A percentile compares a stretch with the other conserved stretches of the same genome.
Evolutionary conservation across 179 eudicot genomes (phyloP).

Genomic region (Silene vulgaris): DNA sequence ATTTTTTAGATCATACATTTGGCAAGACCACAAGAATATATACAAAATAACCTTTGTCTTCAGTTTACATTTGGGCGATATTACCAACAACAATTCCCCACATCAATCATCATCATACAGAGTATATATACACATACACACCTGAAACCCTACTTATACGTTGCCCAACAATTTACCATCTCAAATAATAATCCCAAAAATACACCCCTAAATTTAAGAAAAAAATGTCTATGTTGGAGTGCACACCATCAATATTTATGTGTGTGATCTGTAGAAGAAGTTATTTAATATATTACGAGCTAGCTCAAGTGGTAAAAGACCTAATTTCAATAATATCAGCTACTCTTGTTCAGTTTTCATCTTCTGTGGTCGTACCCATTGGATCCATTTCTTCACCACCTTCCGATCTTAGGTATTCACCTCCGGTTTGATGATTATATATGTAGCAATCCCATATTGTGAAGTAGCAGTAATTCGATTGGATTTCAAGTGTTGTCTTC

Average conservation of each 20-base stretch:
- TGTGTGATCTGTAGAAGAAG: slow-evolving; percentile 28
- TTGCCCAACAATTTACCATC: background rate
- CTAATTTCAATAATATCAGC: slow-evolving; percentile 15
- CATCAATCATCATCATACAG: background rate
- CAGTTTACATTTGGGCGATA: slow-evolving; percentile 4
- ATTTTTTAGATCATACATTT: background rate
- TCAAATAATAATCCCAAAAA: background rate
- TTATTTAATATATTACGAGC: slow-evolving; percentile 19
- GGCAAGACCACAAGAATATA: background rate
- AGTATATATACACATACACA: background rate
- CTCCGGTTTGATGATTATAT: slow-evolving; percentile 3
- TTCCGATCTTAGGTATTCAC: slow-evolving; percentile 1
- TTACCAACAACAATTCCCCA: background rate
- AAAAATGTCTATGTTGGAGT: background rate
- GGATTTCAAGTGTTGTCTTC: too few species aligned
- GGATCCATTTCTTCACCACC: slow-evolving; percentile 4
- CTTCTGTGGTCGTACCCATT: background rate
- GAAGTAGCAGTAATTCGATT: too few species aligned
- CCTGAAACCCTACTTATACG: slow-evolving; percentile 8
- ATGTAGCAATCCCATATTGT: too few species aligned
- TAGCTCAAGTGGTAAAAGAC: slow-evolving; percentile 18
- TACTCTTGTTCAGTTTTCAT: slow-evolving; percentile 19
- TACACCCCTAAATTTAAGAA: background rate
- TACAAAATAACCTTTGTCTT: background rate
- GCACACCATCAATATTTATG: slow-evolving; percentile 18